A percentile compares a stretch with the other conserved stretches of the same genome.
These are phyloP conservation scores for Suhomyces sp. DNA, from an alignment of 805 yeast genomes.

Conservation along the genomic window DNA sequence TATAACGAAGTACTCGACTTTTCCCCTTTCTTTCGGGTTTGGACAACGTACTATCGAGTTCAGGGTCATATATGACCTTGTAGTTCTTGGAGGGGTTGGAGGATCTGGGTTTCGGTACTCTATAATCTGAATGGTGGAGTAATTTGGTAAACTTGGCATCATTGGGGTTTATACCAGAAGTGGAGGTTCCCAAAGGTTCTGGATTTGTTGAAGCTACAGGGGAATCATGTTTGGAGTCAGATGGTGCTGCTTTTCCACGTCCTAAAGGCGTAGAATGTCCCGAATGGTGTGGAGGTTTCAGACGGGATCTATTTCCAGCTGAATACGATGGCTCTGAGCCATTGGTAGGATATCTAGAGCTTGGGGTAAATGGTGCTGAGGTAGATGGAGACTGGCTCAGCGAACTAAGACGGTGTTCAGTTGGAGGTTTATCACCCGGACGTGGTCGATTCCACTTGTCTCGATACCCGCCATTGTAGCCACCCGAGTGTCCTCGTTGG, in stretches of 20 bases:
- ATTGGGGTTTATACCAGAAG: conserved; percentile 31
- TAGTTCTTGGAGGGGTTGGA: conserved; percentile 29
- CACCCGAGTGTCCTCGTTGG: too few species aligned
- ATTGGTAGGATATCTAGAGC: too few species aligned
- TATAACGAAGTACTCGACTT: conserved; percentile 41
- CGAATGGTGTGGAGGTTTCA: too few species aligned
- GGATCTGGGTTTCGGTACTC: conserved; percentile 9
- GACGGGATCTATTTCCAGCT: too few species aligned
- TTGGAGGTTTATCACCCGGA: too few species aligned
- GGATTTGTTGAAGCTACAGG: too few species aligned
- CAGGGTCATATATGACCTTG: conserved; percentile 52
- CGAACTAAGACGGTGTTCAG: too few species aligned
- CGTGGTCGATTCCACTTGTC: conserved; percentile 2
- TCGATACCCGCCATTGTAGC: conserved; percentile 5
- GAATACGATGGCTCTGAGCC: too few species aligned
- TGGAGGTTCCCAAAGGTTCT: conserved; percentile 25
- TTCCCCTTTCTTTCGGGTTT: conserved; percentile 32
- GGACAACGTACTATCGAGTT: conserved; percentile 33
- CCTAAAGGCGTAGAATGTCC: too few species aligned
- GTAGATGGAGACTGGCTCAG: neutral
- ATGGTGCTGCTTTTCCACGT: too few species aligned
- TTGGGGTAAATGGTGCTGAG: neutral
- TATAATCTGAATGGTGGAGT: conserved; percentile 28
- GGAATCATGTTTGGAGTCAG: too few species aligned
- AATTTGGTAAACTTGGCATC: conserved; percentile 31